A percentile compares a stretch with the other conserved stretches of the same genome.
Evolutionary conservation across 1,284 basidiomycete genomes (phyloP).

Genomic region (Cryptococcus sp.): DNA sequence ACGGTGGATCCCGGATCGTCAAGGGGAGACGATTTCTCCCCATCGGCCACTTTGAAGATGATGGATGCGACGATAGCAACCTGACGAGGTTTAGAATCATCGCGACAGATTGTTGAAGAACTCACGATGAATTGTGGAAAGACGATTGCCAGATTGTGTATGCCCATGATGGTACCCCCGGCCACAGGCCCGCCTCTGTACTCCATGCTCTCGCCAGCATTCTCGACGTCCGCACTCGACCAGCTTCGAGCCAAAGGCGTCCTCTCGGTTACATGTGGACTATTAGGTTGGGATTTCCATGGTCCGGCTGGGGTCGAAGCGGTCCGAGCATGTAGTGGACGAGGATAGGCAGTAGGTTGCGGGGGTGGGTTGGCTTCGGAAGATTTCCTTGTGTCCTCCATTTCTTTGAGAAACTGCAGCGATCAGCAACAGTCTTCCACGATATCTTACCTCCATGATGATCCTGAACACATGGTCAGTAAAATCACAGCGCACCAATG

Average conservation of each 20-base stretch:
- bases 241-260: slow-evolving; percentile 61
- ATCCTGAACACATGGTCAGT: slow-evolving; percentile 59
- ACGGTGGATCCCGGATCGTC: slow-evolving; percentile 52
- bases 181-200: slow-evolving; percentile 58
- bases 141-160: slow-evolving; percentile 91
- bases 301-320: slow-evolving; percentile 48
- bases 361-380: background rate
- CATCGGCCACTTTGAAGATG: slow-evolving; percentile 78
- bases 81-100: slow-evolving; percentile 46
- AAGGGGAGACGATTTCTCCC: slow-evolving; percentile 35
- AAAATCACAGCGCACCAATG: background rate
- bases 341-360: background rate
- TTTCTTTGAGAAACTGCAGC: slow-evolving; percentile 70
- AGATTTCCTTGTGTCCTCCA: slow-evolving; percentile 46
- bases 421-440: slow-evolving; percentile 1
- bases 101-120: slow-evolving; percentile 14
- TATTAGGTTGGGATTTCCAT: slow-evolving; percentile 29
- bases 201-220: slow-evolving; percentile 47
- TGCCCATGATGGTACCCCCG: slow-evolving; percentile 90
- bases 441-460: slow-evolving; percentile 72
- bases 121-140: slow-evolving; percentile 84
- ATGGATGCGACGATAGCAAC: slow-evolving; percentile 80
- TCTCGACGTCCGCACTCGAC: slow-evolving; percentile 54
- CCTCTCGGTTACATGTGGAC: slow-evolving; percentile 49
- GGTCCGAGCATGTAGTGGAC: slow-evolving; percentile 51